phyloP scores from a whole-genome alignment of 2,329 filamentous ascomycete genomes.

The Fusarium sp. region DNA sequence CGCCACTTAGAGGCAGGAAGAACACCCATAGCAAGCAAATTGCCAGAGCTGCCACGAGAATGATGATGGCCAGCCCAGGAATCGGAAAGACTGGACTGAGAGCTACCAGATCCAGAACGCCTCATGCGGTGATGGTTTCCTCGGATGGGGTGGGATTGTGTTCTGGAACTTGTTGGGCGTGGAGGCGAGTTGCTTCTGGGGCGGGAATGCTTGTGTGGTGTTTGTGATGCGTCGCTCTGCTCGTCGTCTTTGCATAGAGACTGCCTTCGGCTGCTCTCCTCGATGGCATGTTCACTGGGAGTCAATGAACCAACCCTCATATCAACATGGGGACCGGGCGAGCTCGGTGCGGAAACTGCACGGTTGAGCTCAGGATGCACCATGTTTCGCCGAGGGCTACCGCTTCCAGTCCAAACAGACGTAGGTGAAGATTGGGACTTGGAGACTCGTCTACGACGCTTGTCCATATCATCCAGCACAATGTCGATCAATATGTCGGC shows the following conservation, averaged over 20 bases:
- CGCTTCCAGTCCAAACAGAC: conserved; percentile 70
- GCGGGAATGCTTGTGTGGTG: conserved; percentile 58
- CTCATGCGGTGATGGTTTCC: conserved; percentile 79
- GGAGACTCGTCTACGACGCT: conserved; percentile 85
- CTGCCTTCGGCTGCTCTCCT: conserved; percentile 53
- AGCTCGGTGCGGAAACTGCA: conserved; percentile 76
- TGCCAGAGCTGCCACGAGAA: conserved; percentile 79
- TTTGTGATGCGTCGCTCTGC: conserved; percentile 57
- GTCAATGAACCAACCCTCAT: conserved; percentile 70
- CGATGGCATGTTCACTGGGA: conserved; percentile 61
- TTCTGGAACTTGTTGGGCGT: conserved; percentile 80
- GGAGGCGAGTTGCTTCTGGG: conserved; percentile 85
- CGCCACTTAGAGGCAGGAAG: conserved; percentile 92
- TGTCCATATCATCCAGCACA: conserved; percentile 96
- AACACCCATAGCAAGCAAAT: conserved; percentile 75
- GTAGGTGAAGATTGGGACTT: conserved; percentile 86
- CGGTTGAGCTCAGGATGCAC: conserved; percentile 70
- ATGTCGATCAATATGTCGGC: conserved; percentile 91
- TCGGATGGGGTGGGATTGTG: conserved; percentile 73
- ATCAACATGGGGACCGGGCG: conserved; percentile 62
- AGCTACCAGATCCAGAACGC: conserved; percentile 91
- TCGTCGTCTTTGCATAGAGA: conserved; percentile 60
- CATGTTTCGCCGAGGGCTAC: conserved; percentile 71
- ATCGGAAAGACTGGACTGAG: conserved; percentile 80
- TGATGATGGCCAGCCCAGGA: conserved; percentile 66